phyloP scores from a whole-genome alignment of 805 yeast genomes.

The Komagataella populi region DNA sequence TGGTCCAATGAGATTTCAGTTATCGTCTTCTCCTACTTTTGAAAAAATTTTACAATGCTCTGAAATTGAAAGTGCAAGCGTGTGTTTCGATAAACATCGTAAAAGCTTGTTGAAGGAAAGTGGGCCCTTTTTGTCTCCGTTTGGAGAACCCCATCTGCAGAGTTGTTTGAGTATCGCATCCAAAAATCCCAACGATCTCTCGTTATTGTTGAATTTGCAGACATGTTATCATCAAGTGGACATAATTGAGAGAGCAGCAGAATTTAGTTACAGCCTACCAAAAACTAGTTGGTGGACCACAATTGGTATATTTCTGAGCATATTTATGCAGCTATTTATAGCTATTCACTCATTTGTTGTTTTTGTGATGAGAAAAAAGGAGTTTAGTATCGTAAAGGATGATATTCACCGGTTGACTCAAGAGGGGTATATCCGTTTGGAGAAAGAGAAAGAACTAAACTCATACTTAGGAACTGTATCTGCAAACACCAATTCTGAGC shows the following conservation, averaged over 20 bases:
- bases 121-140: not conserved
- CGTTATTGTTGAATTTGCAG: conserved; percentile 13
- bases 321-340: not conserved
- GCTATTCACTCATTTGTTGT: conserved; percentile 3
- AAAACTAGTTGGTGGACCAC: conserved; percentile 3
- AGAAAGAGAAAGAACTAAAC: conserved; percentile 1
- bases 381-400: not conserved
- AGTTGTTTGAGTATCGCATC: conserved; percentile 10
- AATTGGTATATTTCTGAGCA: conserved; percentile 3
- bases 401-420: not conserved
- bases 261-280: not conserved
- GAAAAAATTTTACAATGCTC: conserved; percentile 8
- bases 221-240: conserved; percentile 15
- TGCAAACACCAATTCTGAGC: conserved; percentile 5
- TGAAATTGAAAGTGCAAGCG: conserved; percentile 10
- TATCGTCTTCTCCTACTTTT: conserved; percentile 2
- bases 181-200: conserved; percentile 8
- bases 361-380: conserved; percentile 3
- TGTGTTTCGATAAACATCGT: conserved; percentile 9
- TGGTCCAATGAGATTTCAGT: not conserved
- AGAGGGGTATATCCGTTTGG: not conserved
- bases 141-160: conserved; percentile 7
- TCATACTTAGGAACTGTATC: not conserved
- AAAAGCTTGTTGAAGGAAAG: conserved; percentile 3
- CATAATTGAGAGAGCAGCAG: conserved; percentile 3